Evolutionary conservation across 805 yeast genomes (phyloP), one percentile per base, ranked within the genome.

Genomic region (Yarrowia alimentaria): DNA sequence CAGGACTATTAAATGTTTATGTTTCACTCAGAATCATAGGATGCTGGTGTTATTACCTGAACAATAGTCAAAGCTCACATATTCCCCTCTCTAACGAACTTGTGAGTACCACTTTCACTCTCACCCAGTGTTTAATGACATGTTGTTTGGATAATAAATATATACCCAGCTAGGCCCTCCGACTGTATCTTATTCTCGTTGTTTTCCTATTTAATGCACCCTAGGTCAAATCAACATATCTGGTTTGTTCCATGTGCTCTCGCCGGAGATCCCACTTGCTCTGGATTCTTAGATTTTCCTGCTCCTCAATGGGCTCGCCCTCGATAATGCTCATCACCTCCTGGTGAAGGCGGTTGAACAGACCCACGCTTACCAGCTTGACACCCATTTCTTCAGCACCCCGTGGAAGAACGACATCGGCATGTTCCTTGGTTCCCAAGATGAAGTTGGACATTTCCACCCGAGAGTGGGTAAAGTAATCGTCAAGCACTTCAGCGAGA

Each of bases 371-470:
- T 11, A 85, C 74, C 53, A 86, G 67, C 9, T 68, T 61, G 4
- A 83, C 71, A 8, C 85, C 86, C 25, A 73, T 68, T 2, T 66
- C 55, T 53, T 82, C 87, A 6, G 82, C 77, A 2, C 89, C 91
- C 26, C 80, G 69, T 1, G 91, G 89, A 60, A 85, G 69, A 20
- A 86, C 76, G 6, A 85, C 80, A 64, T 85, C 95, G 1, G 94
- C 87, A 54, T 68, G 73, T 54, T 79, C 81, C 61, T 81, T 83
- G 1, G 93, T 84, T n/a, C 60, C 61, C 24, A 72, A 70, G 8
- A 86, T 79, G 62, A 73, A 82, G 55, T 79, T 75, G 56, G 70
- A 75, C 80, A 81, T 82, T 59, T 85, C 93, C 8, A 79, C 74
- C 52, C 87, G 71, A 2, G 85, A 77, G 4, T 68, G 65, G 35